Conservation (phyloP, 164 flowering plant genomes). For the Annona squamosa region DNA sequence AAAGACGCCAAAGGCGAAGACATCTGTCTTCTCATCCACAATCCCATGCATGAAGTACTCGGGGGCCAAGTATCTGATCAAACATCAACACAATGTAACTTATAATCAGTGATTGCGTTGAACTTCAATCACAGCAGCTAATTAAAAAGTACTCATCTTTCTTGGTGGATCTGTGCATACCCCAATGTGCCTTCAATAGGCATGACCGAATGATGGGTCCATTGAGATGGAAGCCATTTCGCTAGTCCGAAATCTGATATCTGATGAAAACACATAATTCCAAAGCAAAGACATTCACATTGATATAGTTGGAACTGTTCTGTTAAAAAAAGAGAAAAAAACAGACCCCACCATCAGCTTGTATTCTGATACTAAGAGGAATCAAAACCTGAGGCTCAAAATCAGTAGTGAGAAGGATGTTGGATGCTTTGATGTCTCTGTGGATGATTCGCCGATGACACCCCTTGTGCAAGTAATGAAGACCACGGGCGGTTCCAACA, state of each 20-base stretch:
- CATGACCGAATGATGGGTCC: conserved; percentile 84
- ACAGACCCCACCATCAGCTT: not conserved
- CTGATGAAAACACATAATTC: conserved; percentile 18
- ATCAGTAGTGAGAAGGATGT: conserved; percentile 63
- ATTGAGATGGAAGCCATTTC: conserved; percentile 95
- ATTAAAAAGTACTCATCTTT: too few species aligned
- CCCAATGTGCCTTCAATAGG: conserved; percentile 98
- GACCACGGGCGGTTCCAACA: conserved; percentile 66
- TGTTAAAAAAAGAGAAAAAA: too few species aligned
- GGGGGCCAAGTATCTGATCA: conserved; percentile 75
- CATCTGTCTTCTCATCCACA: conserved; percentile 96
- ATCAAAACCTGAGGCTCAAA: conserved; percentile 74
- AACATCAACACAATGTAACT: not conserved
- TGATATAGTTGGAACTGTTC: too few species aligned
- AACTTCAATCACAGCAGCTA: too few species aligned
- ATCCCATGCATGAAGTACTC: conserved; percentile 96
- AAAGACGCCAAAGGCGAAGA: conserved; percentile 88
- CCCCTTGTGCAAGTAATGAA: conserved; percentile 80
- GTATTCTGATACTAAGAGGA: not conserved
- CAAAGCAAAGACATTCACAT: too few species aligned
- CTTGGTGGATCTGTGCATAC: conserved; percentile 23
- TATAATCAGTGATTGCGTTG: too few species aligned
- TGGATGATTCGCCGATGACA: conserved; percentile 94
- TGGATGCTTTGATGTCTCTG: conserved; percentile 84
- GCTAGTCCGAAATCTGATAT: conserved; percentile 95